A percentile compares a stretch with the other conserved stretches of the same genome.
These are phyloP conservation scores for Paecilomyces niveus DNA, from an alignment of 2,329 filamentous ascomycete genomes.

Conservation along the genomic window DNA sequence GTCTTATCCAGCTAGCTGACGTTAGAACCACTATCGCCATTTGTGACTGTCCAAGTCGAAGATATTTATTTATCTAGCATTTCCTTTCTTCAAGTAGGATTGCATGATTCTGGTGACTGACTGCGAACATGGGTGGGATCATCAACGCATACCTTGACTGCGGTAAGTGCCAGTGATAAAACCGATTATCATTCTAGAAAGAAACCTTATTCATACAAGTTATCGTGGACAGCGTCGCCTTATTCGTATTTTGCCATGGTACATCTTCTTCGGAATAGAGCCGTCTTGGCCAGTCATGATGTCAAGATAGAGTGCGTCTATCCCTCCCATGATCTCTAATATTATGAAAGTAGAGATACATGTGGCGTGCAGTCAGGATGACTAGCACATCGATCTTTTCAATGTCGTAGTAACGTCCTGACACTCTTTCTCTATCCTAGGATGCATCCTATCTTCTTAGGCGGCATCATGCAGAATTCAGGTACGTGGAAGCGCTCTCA, in stretches of 20 bases:
- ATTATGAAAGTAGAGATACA: neutral
- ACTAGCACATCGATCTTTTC: neutral
- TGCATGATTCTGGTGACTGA: neutral
- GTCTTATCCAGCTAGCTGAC: neutral
- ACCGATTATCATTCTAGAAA: neutral
- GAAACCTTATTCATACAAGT: neutral
- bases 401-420: neutral
- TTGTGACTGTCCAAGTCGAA: neutral
- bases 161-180: constrained; percentile 39
- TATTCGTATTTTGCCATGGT: constrained; percentile 49
- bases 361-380: neutral
- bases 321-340: neutral
- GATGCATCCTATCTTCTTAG: constrained; percentile 65
- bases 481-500: constrained; percentile 34
- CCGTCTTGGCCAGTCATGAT: constrained; percentile 49
- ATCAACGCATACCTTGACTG: constrained; percentile 64
- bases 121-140: constrained; percentile 46
- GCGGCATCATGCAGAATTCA: constrained; percentile 55
- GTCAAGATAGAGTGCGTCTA: constrained; percentile 58
- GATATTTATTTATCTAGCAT: neutral
- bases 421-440: constrained; percentile 33
- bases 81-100: neutral
- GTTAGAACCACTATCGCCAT: neutral
- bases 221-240: constrained; percentile 50
- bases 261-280: constrained; percentile 52